These are phyloP conservation scores for Xylaria sp. DNA, from an alignment of 2,329 filamentous ascomycete species.

Conservation along the genomic window DNA sequence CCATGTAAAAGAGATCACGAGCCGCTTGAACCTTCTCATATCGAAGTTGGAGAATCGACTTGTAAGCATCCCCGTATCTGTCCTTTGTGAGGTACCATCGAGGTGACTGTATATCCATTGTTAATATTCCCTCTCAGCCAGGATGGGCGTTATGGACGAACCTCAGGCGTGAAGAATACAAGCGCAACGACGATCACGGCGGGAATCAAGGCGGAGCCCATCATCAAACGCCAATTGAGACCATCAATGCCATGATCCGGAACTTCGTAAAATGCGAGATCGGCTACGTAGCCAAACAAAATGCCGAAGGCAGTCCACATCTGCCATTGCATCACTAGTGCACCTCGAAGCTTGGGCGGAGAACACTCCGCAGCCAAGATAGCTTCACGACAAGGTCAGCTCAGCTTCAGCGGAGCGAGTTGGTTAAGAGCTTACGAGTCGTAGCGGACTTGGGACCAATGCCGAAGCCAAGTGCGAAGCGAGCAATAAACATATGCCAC, in stretches of 20 bases:
- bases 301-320: conserved; percentile 65
- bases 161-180: conserved; percentile 57
- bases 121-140: conserved; percentile 20
- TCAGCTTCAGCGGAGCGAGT: background rate
- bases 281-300: conserved; percentile 68
- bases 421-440: conserved; percentile 53
- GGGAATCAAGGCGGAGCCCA: conserved; percentile 73
- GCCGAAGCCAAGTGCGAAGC: conserved; percentile 76
- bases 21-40: conserved; percentile 65
- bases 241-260: conserved; percentile 65
- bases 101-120: conserved; percentile 40
- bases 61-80: conserved; percentile 59
- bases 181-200: conserved; percentile 66
- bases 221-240: conserved; percentile 75
- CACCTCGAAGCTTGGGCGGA: conserved; percentile 72
- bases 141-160: conserved; percentile 44
- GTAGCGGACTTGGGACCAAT: conserved; percentile 78
- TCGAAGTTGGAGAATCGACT: conserved; percentile 59
- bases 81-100: conserved; percentile 60
- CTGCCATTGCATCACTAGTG: conserved; percentile 80
- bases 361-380: conserved; percentile 77
- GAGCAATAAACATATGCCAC: conserved; percentile 77
- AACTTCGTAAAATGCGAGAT: conserved; percentile 70
- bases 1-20: conserved; percentile 67
- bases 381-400: conserved; percentile 50